Evolutionary conservation across 1,284 basidiomycete genomes (phyloP).

Genomic region (Moesziomyces aphidis): DNA sequence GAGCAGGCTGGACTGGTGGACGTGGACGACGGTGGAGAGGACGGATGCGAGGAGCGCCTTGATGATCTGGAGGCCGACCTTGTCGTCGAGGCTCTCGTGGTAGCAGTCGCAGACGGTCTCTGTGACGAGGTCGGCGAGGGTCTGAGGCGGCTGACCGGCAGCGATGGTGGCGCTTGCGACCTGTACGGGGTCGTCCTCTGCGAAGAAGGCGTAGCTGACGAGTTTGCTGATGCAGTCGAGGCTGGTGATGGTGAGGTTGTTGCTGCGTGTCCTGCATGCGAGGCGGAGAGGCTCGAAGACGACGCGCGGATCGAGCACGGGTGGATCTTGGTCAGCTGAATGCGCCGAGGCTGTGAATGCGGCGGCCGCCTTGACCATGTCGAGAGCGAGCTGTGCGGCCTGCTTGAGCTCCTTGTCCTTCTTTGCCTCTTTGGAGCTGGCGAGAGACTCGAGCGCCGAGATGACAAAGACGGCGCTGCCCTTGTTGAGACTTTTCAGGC

Average conservation of each 20-base stretch:
- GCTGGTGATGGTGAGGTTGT: constrained; percentile 58
- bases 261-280: constrained; percentile 61
- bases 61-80: constrained; percentile 65
- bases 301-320: constrained; percentile 62
- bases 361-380: constrained; percentile 62
- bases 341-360: constrained; percentile 24
- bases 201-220: constrained; percentile 67
- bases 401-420: constrained; percentile 63
- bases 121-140: constrained; percentile 65
- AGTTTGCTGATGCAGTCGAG: constrained; percentile 67
- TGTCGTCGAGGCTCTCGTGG: constrained; percentile 62
- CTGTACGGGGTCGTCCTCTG: constrained; percentile 55
- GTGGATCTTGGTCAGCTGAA: constrained; percentile 24
- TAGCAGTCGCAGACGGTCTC: constrained; percentile 66
- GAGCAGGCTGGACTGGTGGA: constrained; percentile 65
- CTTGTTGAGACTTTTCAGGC: constrained; percentile 54
- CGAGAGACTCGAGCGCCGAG: constrained; percentile 62
- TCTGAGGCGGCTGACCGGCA: constrained; percentile 37
- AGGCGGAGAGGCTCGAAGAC: constrained; percentile 66
- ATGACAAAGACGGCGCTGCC: constrained; percentile 65
- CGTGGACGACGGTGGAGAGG: constrained; percentile 60
- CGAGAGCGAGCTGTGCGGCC: constrained; percentile 54
- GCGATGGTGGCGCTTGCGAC: constrained; percentile 25
- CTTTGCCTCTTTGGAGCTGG: constrained; percentile 60
- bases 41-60: constrained; percentile 66